These are phyloP conservation scores for Colletotrichum horii DNA, from an alignment of 2,329 filamentous ascomycete species.

Conservation along the genomic window DNA sequence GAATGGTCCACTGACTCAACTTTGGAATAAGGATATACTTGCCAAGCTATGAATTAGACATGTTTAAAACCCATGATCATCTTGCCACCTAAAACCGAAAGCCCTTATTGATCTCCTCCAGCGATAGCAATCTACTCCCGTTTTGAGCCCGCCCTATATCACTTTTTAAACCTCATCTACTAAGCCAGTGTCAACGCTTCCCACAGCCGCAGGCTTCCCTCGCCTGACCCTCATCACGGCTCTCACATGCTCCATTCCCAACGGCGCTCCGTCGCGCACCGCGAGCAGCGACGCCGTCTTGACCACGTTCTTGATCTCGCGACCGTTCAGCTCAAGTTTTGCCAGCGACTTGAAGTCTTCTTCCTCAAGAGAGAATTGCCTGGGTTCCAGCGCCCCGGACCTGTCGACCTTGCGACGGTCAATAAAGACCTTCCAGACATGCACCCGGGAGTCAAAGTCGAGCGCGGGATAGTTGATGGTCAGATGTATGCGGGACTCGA, in stretches of 20 bases:
- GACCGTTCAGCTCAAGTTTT: neutral
- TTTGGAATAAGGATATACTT: neutral
- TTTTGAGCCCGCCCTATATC: neutral
- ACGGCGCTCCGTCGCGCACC: neutral
- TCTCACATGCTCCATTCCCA: neutral
- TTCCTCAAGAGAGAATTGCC: neutral
- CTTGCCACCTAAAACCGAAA: rapidly evolving
- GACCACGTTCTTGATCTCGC: neutral
- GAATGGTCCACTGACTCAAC: neutral
- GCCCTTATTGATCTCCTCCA: neutral
- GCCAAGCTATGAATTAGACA: neutral
- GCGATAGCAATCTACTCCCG: neutral
- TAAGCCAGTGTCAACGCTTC: rapidly evolving
- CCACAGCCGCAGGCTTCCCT: neutral
- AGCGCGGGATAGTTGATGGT: neutral
- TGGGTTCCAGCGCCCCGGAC: neutral
- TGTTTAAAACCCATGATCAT: rapidly evolving
- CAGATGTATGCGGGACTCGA: neutral
- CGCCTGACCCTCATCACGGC: neutral
- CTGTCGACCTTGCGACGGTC: neutral
- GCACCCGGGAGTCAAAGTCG: neutral
- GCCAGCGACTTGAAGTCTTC: neutral
- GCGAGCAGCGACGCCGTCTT: neutral
- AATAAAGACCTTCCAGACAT: neutral
- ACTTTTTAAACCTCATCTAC: rapidly evolving